Conservation (phyloP, 768 basidiomycete species). For the Coprinopsis sp. region DNA sequence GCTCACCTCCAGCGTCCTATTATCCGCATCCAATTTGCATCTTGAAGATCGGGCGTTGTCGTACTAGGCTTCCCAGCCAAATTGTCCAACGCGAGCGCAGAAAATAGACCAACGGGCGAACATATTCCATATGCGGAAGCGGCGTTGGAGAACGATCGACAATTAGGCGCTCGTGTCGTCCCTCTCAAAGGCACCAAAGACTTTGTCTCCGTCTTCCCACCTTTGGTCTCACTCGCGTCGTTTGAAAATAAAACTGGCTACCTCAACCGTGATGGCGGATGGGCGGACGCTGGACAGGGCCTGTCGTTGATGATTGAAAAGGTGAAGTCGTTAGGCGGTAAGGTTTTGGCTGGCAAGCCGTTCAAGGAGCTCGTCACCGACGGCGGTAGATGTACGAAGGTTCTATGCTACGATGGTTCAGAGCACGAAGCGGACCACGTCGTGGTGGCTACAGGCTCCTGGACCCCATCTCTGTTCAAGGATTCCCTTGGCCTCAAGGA, state of each 20-base stretch:
- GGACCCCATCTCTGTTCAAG: constrained; percentile 81
- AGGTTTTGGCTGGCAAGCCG: constrained; percentile 51
- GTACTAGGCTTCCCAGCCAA: constrained; percentile 39
- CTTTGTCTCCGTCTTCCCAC: constrained; percentile 47
- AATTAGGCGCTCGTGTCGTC: constrained; percentile 48
- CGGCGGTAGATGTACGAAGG: constrained; percentile 42
- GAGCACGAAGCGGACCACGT: constrained; percentile 53
- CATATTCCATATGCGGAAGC: constrained; percentile 41
- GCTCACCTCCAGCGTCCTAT: background rate
- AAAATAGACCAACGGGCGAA: constrained; percentile 3
- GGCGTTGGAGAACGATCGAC: constrained; percentile 60
- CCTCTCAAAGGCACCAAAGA: constrained; percentile 32
- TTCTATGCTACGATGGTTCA: constrained; percentile 56
- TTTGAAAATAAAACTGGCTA: constrained; percentile 49
- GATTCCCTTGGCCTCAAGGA: constrained; percentile 43
- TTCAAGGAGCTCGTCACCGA: constrained; percentile 43
- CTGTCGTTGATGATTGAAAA: constrained; percentile 48
- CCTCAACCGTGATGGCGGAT: constrained; percentile 74
- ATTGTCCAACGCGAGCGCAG: constrained; percentile 1
- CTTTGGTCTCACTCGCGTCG: constrained; percentile 28
- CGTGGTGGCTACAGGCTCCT: constrained; percentile 72
- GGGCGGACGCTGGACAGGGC: constrained; percentile 76
- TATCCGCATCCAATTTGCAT: constrained; percentile 6
- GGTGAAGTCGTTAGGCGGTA: constrained; percentile 57
- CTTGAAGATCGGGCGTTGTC: constrained; percentile 62